phyloP scores from a whole-genome alignment of 1,284 basidiomycete species.

The Boletus semigastroideus region DNA sequence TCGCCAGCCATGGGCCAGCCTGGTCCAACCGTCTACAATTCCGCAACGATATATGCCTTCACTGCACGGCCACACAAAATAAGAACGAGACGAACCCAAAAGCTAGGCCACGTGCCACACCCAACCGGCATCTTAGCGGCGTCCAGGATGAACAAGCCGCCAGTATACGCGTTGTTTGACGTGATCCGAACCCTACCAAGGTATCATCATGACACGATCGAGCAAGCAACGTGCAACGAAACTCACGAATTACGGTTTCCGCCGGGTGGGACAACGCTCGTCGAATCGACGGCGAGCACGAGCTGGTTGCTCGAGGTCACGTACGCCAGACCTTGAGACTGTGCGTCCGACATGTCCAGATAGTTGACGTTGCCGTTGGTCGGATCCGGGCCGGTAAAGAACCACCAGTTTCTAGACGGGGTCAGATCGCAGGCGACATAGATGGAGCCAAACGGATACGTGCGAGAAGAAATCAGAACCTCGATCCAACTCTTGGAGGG shows the following conservation, averaged over 20 bases:
- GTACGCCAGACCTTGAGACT: conserved; percentile 50
- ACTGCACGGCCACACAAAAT: neutral
- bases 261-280: conserved; percentile 46
- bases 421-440: neutral
- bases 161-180: conserved; percentile 59
- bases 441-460: conserved; percentile 3
- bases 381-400: conserved; percentile 57
- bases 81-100: conserved; percentile 48
- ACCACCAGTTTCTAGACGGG: conserved; percentile 53
- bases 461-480: conserved; percentile 22
- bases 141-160: conserved; percentile 78
- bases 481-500: conserved; percentile 20
- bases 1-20: conserved; percentile 69
- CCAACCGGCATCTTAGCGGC: conserved; percentile 73
- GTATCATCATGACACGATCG: conserved; percentile 13
- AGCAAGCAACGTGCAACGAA: conserved; percentile 13
- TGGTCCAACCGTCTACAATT: conserved; percentile 46
- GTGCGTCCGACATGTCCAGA: conserved; percentile 44
- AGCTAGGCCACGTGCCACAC: conserved; percentile 71
- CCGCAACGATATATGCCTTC: neutral
- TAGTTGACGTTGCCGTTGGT: conserved; percentile 67
- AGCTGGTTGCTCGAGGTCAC: conserved; percentile 46
- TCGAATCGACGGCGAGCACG: conserved; percentile 62
- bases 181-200: conserved; percentile 63
- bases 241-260: conserved; percentile 63